Evolutionary conservation across 441 rosid genomes (phyloP), one percentile per base, ranked within the genome.

Genomic region (Macaranga tanarius): DNA sequence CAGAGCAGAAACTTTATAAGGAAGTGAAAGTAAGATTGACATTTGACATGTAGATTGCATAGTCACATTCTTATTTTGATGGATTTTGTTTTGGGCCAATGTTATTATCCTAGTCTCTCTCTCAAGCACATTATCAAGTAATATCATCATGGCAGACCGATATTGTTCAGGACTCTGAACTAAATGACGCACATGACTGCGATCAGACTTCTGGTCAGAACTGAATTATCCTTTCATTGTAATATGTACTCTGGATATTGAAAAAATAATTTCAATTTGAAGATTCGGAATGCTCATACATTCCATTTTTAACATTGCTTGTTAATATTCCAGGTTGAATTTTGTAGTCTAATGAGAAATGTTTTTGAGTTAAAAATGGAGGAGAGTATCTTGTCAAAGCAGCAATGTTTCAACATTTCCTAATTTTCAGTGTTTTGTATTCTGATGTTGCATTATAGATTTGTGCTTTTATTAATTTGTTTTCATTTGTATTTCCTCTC

Each of bases 1-100:
- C 87, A 62, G 99, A 92, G 86, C 86, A 86, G 84, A 89, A 84
- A 76, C 96, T 95, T 76, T 91, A 88, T 82, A 87, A 92, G 85
- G 86, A 88, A 75, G 79, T 91, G 65, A 95, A 86, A 90, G 99
- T 89, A 84, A 79, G 77, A 59, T 23, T 74, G 65, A 2, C 61
- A 75, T 62, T 56, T 78, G 65, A 68, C 76, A 61, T 73, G 26
- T 78, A 54, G 61, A 67, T 67, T 34, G n/a, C n/a, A n/a, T n/a
- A n/a, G n/a, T n/a, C n/a, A n/a, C n/a, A n/a, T n/a, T n/a, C n/a
- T n/a, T n/a, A n/a, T n/a, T n/a, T n/a, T n/a, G n/a, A n/a, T n/a
- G n/a, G n/a, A n/a, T n/a, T n/a, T n/a, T n/a, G n/a, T n/a, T n/a
- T n/a, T n/a, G n/a, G n/a, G n/a, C n/a, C n/a, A n/a, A n/a, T n/a